phyloP scores from a whole-genome alignment of 23 red algal species.

The Agarophyton chilense region DNA sequence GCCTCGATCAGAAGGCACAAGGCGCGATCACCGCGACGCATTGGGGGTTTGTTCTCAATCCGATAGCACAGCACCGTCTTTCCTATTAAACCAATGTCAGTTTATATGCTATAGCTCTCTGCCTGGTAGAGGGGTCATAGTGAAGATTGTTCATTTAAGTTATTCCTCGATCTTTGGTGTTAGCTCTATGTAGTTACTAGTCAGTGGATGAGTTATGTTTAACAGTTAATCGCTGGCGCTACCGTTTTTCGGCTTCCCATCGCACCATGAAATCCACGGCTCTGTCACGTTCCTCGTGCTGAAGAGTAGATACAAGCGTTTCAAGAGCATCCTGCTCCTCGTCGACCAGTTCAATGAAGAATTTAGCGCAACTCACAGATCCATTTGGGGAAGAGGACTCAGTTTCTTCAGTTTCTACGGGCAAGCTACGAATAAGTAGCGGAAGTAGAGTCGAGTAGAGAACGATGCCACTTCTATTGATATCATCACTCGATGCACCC shows the following conservation, averaged over 20 bases:
- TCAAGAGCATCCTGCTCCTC: constrained; percentile 13
- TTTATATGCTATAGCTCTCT: background rate
- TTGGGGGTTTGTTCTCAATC: background rate
- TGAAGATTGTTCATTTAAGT: background rate
- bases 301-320: constrained; percentile 39
- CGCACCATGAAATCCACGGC: background rate
- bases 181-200: background rate
- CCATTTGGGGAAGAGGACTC: background rate
- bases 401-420: background rate
- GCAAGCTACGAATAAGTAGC: constrained; percentile 24
- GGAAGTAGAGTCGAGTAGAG: constrained; percentile 41
- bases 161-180: background rate
- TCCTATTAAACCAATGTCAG: background rate
- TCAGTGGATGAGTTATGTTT: background rate
- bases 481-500: background rate
- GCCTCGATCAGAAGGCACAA: background rate
- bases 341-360: constrained; percentile 27
- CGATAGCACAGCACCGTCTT: background rate
- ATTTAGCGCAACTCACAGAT: constrained; percentile 11
- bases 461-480: constrained; percentile 47
- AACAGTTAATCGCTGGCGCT: background rate
- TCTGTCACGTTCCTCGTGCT: constrained; percentile 15
- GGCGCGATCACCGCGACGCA: background rate
- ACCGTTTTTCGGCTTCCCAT: background rate
- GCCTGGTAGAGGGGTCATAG: background rate